phyloP scores from a whole-genome alignment of 208 protist genomes.

The Leishmania aethiopica region DNA sequence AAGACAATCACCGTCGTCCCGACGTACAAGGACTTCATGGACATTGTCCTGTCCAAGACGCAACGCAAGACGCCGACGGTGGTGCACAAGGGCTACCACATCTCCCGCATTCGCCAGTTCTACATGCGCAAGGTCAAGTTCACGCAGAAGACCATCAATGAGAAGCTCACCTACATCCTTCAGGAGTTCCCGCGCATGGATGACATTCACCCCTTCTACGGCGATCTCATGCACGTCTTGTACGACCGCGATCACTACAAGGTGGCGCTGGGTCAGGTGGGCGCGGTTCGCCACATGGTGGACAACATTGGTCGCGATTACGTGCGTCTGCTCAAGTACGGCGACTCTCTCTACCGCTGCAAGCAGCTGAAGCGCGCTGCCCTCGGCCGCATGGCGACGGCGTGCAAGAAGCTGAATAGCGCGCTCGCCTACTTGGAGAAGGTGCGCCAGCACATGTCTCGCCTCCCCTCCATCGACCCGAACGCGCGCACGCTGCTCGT shows the following conservation, averaged over 20 bases:
- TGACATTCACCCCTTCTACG: slow-evolving; percentile 99
- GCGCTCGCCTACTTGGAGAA: slow-evolving; percentile 99
- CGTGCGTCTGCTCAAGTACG: slow-evolving; percentile 99
- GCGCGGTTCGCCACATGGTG: slow-evolving; percentile 96
- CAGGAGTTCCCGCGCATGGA: slow-evolving; percentile 97
- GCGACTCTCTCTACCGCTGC: slow-evolving; percentile 99
- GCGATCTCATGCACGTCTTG: slow-evolving; percentile 99
- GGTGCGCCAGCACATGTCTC: slow-evolving; percentile 99
- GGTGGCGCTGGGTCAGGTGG: slow-evolving; percentile 99
- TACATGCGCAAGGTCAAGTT: slow-evolving; percentile 99
- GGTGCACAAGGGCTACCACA: slow-evolving; percentile 99
- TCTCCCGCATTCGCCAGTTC: slow-evolving; percentile 98
- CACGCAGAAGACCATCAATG: slow-evolving; percentile 98
- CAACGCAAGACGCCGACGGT: slow-evolving; percentile 99
- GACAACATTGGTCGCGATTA: slow-evolving; percentile 99
- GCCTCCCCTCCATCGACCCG: slow-evolving; percentile 99
- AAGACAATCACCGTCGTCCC: slow-evolving; percentile 98
- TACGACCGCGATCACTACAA: slow-evolving; percentile 99
- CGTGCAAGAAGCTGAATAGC: slow-evolving; percentile 96
- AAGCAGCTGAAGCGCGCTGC: slow-evolving; percentile 99
- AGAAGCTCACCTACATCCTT: slow-evolving; percentile 97
- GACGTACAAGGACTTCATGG: slow-evolving; percentile 98
- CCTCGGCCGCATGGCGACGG: slow-evolving; percentile 99
- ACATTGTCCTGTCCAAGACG: slow-evolving; percentile 99
- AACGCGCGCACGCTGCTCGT: slow-evolving; percentile 98